Base-by-base conservation (phyloP, 2,329 filamentous ascomycete genomes). In the Fusarium veterinarium region DNA sequence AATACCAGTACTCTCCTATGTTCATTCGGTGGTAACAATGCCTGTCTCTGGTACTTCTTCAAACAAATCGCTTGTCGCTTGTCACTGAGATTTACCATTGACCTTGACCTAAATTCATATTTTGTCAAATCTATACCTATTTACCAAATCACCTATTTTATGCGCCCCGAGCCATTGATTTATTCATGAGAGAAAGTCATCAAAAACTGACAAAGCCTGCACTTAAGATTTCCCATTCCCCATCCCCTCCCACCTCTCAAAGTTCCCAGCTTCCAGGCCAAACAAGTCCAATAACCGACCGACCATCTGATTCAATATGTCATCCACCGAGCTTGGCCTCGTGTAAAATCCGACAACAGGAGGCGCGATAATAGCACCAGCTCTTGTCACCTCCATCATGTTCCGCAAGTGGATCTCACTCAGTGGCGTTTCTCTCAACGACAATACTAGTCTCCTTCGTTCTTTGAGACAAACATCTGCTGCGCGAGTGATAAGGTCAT, bases 381-480 rank as follows among this genome's bases (percentile, higher is more conserved):
- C 56, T 12, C 48, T 35, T 2, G 59, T 64, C 6, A 68, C 45
- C 12, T 51, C 35, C 33, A 65, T 42, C 68, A 72, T 72, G 3
- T 72, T 69, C 11, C 66, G n/a, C 2, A 72, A 17, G 37, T 71
- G 67, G 6, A 69, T 69, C 12, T 63, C 64, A 38, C 64, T 65
- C 8, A 74, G 17, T 1, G 68, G 56, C 16, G 62, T 65, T 25
- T 64, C 64, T 20, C 69, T 23, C 41, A 59, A 8, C 1, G 40
- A 51, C 0, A 69, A 40, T 1, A 72, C 44, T 7, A 72, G 30
- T 11, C 53, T 31, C 1, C 65, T 40, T 13, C 64, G 23, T 11
- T 72, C 59, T 37, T 72, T 72, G 23, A 72, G 64, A 4, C 40
- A 48, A 37, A 72, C 59, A 51, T 72, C 64, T 8, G 68, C 68